phyloP scores from a whole-genome alignment of 2,329 filamentous ascomycete genomes.

The Monosporascus sp. region DNA sequence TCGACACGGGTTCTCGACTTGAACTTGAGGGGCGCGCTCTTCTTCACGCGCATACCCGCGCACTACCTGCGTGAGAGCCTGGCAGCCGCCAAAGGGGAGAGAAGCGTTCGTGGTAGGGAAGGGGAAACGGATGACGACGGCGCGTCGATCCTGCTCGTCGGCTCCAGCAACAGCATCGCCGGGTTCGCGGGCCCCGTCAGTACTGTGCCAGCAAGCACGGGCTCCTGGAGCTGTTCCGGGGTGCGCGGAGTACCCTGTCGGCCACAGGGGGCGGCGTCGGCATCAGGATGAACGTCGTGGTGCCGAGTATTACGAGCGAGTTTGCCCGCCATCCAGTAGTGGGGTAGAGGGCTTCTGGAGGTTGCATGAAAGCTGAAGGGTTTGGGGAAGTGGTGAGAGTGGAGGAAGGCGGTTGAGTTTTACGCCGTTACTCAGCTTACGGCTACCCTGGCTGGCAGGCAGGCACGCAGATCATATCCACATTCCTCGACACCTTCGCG shows the following conservation, averaged over 20 bases:
- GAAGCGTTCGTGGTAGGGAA: neutral
- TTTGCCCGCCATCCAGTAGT: neutral
- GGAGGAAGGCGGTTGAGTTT: neutral
- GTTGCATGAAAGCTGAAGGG: no score
- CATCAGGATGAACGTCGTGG: neutral
- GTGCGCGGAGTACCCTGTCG: neutral
- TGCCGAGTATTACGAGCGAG: conserved; percentile 1
- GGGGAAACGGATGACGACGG: neutral
- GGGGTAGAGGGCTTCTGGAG: no score
- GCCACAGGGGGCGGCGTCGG: neutral
- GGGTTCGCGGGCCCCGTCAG: conserved; percentile 1
- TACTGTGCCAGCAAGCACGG: conserved; percentile 3
- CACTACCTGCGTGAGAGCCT: neutral
- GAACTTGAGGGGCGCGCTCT: neutral
- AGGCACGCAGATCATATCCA: conserved; percentile 1
- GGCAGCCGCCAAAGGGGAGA: neutral
- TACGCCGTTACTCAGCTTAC: neutral
- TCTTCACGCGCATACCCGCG: neutral
- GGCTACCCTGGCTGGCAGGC: no score
- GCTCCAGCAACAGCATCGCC: neutral
- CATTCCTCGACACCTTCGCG: neutral
- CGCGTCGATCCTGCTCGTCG: neutral
- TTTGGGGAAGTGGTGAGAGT: neutral
- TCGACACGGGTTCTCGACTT: neutral
- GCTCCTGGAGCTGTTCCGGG: conserved; percentile 2